Conservation (phyloP, 768 basidiomycete genomes). For the Phaeotremella skinneri region DNA sequence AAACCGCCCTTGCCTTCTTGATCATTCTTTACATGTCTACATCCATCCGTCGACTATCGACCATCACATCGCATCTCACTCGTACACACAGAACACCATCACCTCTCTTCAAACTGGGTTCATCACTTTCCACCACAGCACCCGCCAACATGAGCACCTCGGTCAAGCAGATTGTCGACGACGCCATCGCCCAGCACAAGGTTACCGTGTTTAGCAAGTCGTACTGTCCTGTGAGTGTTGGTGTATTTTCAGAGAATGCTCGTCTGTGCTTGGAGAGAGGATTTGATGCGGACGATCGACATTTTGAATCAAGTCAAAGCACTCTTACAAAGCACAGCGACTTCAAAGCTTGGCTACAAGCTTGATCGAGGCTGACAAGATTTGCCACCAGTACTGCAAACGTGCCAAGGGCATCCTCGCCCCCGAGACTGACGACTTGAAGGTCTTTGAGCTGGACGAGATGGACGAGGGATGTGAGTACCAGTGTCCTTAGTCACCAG, state of each 20-base stretch:
- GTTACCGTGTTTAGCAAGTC: conserved; percentile 47
- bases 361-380: conserved; percentile 7
- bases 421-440: conserved; percentile 33
- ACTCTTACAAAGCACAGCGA: too few species aligned
- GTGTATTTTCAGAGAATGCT: not conserved
- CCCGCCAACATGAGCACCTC: conserved; percentile 29
- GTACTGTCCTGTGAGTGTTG: conserved; percentile 48
- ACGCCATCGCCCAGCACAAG: conserved; percentile 42
- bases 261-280: too few species aligned
- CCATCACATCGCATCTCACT: conserved; percentile 15
- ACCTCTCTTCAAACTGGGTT: conserved; percentile 42
- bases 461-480: conserved; percentile 46
- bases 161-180: conserved; percentile 36
- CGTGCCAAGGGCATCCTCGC: conserved; percentile 36
- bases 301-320: too few species aligned
- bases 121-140: conserved; percentile 35
- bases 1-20: not conserved
- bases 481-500: not conserved
- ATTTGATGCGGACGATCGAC: too few species aligned
- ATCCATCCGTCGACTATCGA: conserved; percentile 22
- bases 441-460: conserved; percentile 39
- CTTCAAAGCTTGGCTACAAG: too few species aligned
- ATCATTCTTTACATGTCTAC: conserved; percentile 14
- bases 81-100: not conserved
- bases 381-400: conserved; percentile 33